Base-by-base conservation (phyloP, 805 yeast genomes). In the Hanseniaspora pseudoguilliermondii region DNA sequence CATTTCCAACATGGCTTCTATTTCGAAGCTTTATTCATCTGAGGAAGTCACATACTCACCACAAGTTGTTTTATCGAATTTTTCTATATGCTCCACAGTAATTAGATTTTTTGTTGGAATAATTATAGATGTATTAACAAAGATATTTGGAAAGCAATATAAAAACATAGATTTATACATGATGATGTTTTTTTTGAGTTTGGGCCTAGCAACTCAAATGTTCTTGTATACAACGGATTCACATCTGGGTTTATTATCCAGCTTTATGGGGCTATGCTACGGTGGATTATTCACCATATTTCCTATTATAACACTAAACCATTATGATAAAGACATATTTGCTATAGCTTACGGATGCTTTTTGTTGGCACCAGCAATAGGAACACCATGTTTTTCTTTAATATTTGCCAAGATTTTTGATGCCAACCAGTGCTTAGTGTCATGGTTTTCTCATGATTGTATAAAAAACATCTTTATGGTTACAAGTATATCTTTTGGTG, bases 291-390 rank as follows among this genome's bases (percentile, higher is more conserved):
- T 87, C 71, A 89, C 97, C 0, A 69, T 87, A 6, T 86, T 81
- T 62, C 97, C 98, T 3, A 84, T 95, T 0, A 75, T 89, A 15
- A 80, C 89, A 16, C 83, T 95, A 1, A 74, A 83, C 4, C 79
- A 86, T 2, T 93, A 96, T 89, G 97, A 97, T 0, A 76, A 85
- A 23, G 89, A 85, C 44, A 77, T 86, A 36, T 80, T 91, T 68
- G 97, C 97, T 0, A 85, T 95, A 2, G 85, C 91, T 1, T 91
- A 96, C 87, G 97, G 97, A 2, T 73, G 84, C 27, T 86, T 88
- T 66, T 83, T 88, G 77, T 75, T 86, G 38, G 93, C 95, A 0
- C 95, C 96, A 2, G 96, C 96, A 0, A 60, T 86, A 2, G 95
- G 96, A 1, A 74, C 91, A 1, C 72, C 84, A 5, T 59, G 78